Percentiles rank a stretch among this genome's conserved stretches.
These are phyloP conservation scores for Sphagnum fallax DNA, from an alignment of 228 moss, liverwort and hornwort genomes.

Conservation along the genomic window DNA sequence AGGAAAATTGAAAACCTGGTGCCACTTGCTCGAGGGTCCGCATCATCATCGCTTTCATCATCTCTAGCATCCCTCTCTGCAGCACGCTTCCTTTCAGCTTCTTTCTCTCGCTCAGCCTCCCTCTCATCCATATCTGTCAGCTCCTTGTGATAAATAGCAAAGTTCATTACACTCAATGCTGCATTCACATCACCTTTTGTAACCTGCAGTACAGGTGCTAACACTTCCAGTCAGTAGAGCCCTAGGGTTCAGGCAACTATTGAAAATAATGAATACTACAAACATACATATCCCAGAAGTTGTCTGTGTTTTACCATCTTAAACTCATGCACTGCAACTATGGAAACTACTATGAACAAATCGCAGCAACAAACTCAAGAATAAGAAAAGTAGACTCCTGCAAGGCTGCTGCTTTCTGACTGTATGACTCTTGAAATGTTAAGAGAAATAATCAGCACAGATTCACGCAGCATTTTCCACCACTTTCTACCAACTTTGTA, in stretches of 20 bases:
- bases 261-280: neutral
- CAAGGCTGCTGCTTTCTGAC: too few species aligned
- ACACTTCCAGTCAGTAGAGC: neutral
- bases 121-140: constrained; percentile 73
- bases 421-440: too few species aligned
- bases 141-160: constrained; percentile 91
- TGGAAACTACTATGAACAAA: neutral
- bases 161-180: constrained; percentile 88
- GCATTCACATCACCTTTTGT: constrained; percentile 83
- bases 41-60: constrained; percentile 13
- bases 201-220: constrained; percentile 32
- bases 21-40: constrained; percentile 15
- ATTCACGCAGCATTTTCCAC: too few species aligned
- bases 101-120: constrained; percentile 18
- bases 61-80: constrained; percentile 1
- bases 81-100: constrained; percentile 21
- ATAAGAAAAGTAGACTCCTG: too few species aligned
- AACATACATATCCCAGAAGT: neutral
- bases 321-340: neutral
- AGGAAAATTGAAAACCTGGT: constrained; percentile 9
- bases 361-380: too few species aligned
- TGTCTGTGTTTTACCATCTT: neutral
- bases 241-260: neutral
- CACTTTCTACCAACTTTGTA: too few species aligned
- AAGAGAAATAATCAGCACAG: too few species aligned